These are phyloP conservation scores for Podospora didyma DNA, from an alignment of 495 filamentous ascomycete species.

Conservation along the genomic window DNA sequence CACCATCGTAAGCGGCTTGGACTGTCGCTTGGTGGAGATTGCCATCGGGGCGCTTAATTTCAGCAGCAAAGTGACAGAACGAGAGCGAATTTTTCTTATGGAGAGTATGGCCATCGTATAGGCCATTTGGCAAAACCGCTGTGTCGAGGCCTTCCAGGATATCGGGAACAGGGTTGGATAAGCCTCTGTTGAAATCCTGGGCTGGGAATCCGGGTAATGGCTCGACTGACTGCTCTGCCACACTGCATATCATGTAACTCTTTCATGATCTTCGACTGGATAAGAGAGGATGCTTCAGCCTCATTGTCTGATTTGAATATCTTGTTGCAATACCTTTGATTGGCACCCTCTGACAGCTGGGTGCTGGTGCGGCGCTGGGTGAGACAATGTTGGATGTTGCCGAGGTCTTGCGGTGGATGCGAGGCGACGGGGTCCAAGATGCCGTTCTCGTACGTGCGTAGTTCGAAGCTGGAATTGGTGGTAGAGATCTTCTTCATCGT, in stretches of 20 bases:
- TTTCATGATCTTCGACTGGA: neutral
- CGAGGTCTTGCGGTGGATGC: neutral
- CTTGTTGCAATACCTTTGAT: neutral
- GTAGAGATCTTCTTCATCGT: neutral
- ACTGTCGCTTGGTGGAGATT: conserved; percentile 4
- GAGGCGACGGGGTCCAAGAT: conserved; percentile 1
- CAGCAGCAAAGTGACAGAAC: neutral
- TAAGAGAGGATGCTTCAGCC: neutral
- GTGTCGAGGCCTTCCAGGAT: neutral
- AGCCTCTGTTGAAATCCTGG: neutral
- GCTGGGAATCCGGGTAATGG: neutral
- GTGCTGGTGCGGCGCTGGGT: neutral
- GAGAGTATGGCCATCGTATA: neutral
- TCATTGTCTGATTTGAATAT: neutral
- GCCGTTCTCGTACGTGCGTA: neutral
- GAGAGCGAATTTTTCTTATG: neutral
- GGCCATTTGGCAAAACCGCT: neutral
- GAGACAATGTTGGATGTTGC: neutral
- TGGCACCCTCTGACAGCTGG: neutral
- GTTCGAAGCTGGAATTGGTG: neutral
- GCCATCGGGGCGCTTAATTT: neutral
- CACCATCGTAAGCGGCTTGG: conserved; percentile 6
- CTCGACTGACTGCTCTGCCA: neutral
- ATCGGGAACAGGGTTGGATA: neutral
- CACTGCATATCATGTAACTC: neutral